These are phyloP conservation scores for Phaeotremella fagi DNA, from an alignment of 768 basidiomycete genomes.

Conservation along the genomic window DNA sequence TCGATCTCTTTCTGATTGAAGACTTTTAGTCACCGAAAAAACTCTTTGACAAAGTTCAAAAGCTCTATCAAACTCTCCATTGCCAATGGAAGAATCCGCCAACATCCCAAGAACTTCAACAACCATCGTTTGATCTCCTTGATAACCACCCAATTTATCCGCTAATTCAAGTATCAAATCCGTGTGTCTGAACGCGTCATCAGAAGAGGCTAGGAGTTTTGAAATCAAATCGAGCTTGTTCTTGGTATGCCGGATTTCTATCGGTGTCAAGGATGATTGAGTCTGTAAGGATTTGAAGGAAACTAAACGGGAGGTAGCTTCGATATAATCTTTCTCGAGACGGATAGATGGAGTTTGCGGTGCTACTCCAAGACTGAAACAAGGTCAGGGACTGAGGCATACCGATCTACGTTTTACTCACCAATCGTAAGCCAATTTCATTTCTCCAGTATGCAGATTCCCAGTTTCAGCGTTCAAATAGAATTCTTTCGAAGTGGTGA, in stretches of 20 bases:
- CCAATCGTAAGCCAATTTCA: slow-evolving; percentile 98
- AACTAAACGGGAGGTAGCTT: slow-evolving; percentile 91
- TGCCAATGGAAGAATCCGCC: slow-evolving; percentile 75
- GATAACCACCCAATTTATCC: slow-evolving; percentile 71
- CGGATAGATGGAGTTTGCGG: slow-evolving; percentile 59
- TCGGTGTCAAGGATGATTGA: slow-evolving; percentile 76
- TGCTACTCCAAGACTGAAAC: slow-evolving; percentile 68
- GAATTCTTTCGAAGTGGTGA: slow-evolving; percentile 76
- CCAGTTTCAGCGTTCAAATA: slow-evolving; percentile 92
- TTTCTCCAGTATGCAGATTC: slow-evolving; percentile 86
- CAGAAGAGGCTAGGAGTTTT: slow-evolving; percentile 74
- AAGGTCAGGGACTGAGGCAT: background rate
- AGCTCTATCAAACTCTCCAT: slow-evolving; percentile 71
- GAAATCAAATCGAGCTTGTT: slow-evolving; percentile 84
- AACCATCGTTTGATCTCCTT: slow-evolving; percentile 64
- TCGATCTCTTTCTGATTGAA: background rate
- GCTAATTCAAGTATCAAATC: slow-evolving; percentile 87
- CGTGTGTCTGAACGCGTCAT: slow-evolving; percentile 83
- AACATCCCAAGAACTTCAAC: slow-evolving; percentile 85
- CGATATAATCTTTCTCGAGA: slow-evolving; percentile 85
- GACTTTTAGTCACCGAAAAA: slow-evolving; percentile 52
- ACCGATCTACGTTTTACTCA: slow-evolving; percentile 47
- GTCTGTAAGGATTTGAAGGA: slow-evolving; percentile 79
- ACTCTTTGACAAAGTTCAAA: slow-evolving; percentile 68
- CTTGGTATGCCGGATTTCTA: slow-evolving; percentile 87